Conservation (phyloP, 805 yeast genomes). For the Metschnikowia cubensis region DNA sequence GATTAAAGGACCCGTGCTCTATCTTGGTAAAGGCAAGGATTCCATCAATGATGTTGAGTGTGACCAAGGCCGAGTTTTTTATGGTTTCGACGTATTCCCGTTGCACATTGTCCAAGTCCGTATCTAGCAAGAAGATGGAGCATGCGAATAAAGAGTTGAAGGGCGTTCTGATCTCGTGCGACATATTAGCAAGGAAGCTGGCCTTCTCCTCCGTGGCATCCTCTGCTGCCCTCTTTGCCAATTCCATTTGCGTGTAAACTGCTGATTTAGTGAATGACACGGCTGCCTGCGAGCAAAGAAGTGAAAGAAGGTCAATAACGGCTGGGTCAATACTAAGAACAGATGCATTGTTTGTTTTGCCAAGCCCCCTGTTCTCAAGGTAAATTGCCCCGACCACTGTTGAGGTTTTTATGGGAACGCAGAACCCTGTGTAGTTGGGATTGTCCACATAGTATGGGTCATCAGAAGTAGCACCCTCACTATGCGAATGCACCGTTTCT, state of each 20-base stretch:
- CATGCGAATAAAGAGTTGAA: constrained; percentile 50
- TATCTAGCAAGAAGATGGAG: constrained; percentile 47
- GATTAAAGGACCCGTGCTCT: constrained; percentile 50
- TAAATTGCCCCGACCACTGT: constrained; percentile 46
- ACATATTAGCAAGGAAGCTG: constrained; percentile 51
- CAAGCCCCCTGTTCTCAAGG: constrained; percentile 27
- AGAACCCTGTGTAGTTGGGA: constrained; percentile 33
- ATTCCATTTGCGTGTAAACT: constrained; percentile 45
- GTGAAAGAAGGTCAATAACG: constrained; percentile 36
- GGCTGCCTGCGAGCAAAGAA: constrained; percentile 50
- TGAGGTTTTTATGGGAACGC: constrained; percentile 43
- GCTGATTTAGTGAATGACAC: constrained; percentile 47
- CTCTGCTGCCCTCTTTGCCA: constrained; percentile 42
- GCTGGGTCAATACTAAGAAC: constrained; percentile 17
- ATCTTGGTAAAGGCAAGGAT: constrained; percentile 52
- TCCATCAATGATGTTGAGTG: constrained; percentile 51
- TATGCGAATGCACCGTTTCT: constrained; percentile 20
- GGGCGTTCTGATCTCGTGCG: constrained; percentile 56
- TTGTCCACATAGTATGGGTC: constrained; percentile 41
- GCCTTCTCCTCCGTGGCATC: constrained; percentile 54
- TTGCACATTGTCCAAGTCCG: constrained; percentile 41
- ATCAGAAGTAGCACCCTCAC: constrained; percentile 31
- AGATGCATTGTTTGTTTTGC: constrained; percentile 7
- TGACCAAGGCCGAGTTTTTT: constrained; percentile 46
- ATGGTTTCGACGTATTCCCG: constrained; percentile 51